phyloP scores from a whole-genome alignment of 805 yeast species.

The Danielia oregonensis region DNA sequence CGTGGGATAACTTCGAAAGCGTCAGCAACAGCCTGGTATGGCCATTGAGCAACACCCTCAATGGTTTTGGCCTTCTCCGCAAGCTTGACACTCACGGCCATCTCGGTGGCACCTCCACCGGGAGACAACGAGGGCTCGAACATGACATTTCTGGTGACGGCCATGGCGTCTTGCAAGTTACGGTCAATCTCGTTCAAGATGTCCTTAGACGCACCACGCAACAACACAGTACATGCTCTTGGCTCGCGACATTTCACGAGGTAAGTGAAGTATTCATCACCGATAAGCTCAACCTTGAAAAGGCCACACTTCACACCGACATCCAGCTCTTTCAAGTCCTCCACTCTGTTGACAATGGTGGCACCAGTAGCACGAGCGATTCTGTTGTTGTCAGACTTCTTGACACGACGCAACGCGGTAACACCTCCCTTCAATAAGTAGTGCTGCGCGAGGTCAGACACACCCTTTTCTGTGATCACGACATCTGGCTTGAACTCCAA shows the following conservation, averaged over 20 bases:
- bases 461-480: slow-evolving; percentile 97
- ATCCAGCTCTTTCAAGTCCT: slow-evolving; percentile 88
- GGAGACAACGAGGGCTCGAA: slow-evolving; percentile 94
- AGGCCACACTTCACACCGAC: slow-evolving; percentile 86
- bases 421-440: slow-evolving; percentile 90
- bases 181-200: slow-evolving; percentile 94
- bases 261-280: slow-evolving; percentile 94
- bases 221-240: slow-evolving; percentile 86
- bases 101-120: slow-evolving; percentile 99
- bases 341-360: slow-evolving; percentile 91
- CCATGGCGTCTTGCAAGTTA: slow-evolving; percentile 97
- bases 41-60: slow-evolving; percentile 97
- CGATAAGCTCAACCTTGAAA: slow-evolving; percentile 91
- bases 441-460: slow-evolving; percentile 96
- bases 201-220: slow-evolving; percentile 97
- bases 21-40: slow-evolving; percentile 97
- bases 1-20: slow-evolving; percentile 98
- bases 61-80: slow-evolving; percentile 87
- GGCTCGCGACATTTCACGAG: slow-evolving; percentile 79
- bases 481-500: slow-evolving; percentile 85
- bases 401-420: slow-evolving; percentile 88
- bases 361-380: slow-evolving; percentile 98
- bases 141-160: slow-evolving; percentile 92
- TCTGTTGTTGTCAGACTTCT: slow-evolving; percentile 93
- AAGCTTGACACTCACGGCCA: slow-evolving; percentile 89